Evolutionary conservation across 805 yeast species (phyloP), one percentile per base, ranked within the genome.

Genomic region (Suhomyces pyralidae): DNA sequence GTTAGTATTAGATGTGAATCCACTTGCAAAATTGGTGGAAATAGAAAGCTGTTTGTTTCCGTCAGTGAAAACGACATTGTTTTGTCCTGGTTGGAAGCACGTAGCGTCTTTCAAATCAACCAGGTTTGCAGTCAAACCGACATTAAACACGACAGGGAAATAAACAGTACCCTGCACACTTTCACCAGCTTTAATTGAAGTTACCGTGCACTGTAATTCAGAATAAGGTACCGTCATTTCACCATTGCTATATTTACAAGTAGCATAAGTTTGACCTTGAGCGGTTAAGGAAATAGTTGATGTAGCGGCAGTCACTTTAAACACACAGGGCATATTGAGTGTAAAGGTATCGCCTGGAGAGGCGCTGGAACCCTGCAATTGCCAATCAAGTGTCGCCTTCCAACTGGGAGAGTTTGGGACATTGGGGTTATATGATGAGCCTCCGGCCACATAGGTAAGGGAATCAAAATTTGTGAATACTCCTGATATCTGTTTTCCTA

Each of bases 121-220:
- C 12, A 34, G 30, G 7, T 25, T 28, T 14, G 50, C 51, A 5
- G 51, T 28, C 4, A 47, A 47, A 26, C 60, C 60, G 2, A 45
- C 48, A 40, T 58, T 61, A 49, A 67, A 68, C 5, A 63, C 45
- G 38, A 66, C 25, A 8, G 69, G 67, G 48, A 68, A 59, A n/a
- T 12, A 22, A 1, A 55, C 36, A 10, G 51, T 30, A 22, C 61
- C 61, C 3, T 19, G 10, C 3, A 48, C 50, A 20, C 34, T 28
- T 15, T 53, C 44, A 25, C 12, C 24, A 1, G 50, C 3, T 5
- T 17, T 28, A 32, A 58, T 48, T 5, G 15, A 7, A 15, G 5
- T n/a, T n/a, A 48, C 58, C 4, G 53, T 49, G 52, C 61, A 58
- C 5, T 47, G 38, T 15, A 58, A 19, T 9, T 42, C 15, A 7